Percentiles rank a stretch among this genome's conserved stretches.
Evolutionary conservation across 306 rosid genomes (phyloP).

Genomic region (Vigna reflexopilosa): DNA sequence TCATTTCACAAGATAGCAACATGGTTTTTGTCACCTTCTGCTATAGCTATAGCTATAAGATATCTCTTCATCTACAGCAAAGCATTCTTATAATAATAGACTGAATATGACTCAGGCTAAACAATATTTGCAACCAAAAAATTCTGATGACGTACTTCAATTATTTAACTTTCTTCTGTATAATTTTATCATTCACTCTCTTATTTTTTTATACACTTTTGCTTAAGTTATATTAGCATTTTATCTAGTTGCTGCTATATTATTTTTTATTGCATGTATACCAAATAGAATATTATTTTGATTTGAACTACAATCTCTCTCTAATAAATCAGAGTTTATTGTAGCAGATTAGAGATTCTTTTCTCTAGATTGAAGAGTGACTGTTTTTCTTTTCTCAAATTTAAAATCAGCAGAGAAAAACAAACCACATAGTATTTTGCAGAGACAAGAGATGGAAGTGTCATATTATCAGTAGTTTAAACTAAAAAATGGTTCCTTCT

Average conservation of each 20-base stretch:
- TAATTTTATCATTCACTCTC: neutral
- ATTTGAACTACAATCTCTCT: conserved; percentile 14
- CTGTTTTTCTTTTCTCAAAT: neutral
- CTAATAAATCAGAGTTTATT: conserved; percentile 22
- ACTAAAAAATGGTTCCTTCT: neutral
- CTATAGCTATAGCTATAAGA: no score
- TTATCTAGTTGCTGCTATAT: conserved; percentile 7
- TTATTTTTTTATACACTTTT: neutral
- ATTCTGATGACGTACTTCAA: neutral
- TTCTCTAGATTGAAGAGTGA: conserved; percentile 25
- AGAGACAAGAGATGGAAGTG: conserved; percentile 22
- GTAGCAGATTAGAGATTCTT: conserved; percentile 37
- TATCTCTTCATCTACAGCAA: neutral
- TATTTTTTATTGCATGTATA: neutral
- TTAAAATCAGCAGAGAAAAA: conserved; percentile 25
- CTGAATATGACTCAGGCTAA: neutral
- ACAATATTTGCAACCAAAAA: conserved; percentile 6
- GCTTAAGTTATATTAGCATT: neutral
- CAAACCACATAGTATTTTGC: conserved; percentile 12
- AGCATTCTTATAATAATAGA: neutral
- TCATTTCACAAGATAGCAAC: conserved; percentile 5
- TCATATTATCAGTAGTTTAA: conserved; percentile 9
- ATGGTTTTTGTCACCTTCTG: conserved; percentile 28
- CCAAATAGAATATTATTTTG: conserved; percentile 12
- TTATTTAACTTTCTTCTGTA: neutral